phyloP scores from a whole-genome alignment of 2,329 filamentous ascomycete genomes.

The Remersonia thermophila region DNA sequence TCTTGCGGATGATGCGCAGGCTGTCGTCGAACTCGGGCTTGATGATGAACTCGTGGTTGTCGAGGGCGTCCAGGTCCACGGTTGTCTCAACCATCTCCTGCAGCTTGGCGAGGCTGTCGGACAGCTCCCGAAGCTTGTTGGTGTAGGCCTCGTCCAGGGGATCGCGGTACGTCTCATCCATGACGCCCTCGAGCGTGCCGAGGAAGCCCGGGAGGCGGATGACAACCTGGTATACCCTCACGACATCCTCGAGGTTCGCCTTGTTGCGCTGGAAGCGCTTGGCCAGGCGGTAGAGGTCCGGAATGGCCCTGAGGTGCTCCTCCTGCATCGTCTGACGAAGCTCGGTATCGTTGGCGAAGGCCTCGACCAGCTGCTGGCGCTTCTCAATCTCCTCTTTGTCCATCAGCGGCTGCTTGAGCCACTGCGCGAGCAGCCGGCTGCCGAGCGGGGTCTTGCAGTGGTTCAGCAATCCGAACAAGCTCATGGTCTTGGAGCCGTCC shows the following conservation, averaged over 20 bases:
- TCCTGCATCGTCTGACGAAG: constrained; percentile 94
- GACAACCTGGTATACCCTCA: constrained; percentile 86
- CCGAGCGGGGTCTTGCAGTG: constrained; percentile 96
- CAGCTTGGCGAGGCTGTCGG: constrained; percentile 68
- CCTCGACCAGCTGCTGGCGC: constrained; percentile 86
- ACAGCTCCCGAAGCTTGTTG: constrained; percentile 62
- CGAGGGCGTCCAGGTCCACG: constrained; percentile 85
- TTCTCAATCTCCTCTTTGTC: constrained; percentile 76
- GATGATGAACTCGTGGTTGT: constrained; percentile 97
- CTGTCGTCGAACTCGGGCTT: constrained; percentile 95
- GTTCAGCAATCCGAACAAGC: constrained; percentile 82
- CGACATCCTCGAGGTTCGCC: constrained; percentile 89
- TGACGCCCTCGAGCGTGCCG: constrained; percentile 77
- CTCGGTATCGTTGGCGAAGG: constrained; percentile 86
- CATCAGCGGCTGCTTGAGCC: constrained; percentile 97
- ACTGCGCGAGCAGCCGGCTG: constrained; percentile 80
- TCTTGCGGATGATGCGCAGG: constrained; percentile 76
- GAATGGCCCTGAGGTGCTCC: constrained; percentile 83
- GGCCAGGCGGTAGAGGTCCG: constrained; percentile 82
- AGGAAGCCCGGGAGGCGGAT: constrained; percentile 87
- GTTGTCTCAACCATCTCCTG: constrained; percentile 99
- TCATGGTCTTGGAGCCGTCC: constrained; percentile 97
- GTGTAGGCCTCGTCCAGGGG: constrained; percentile 83
- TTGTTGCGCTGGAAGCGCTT: constrained; percentile 90
- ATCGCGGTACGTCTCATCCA: constrained; percentile 87